Base-by-base conservation (phyloP, 1,284 basidiomycete genomes). In the Tylopilus sp. region DNA sequence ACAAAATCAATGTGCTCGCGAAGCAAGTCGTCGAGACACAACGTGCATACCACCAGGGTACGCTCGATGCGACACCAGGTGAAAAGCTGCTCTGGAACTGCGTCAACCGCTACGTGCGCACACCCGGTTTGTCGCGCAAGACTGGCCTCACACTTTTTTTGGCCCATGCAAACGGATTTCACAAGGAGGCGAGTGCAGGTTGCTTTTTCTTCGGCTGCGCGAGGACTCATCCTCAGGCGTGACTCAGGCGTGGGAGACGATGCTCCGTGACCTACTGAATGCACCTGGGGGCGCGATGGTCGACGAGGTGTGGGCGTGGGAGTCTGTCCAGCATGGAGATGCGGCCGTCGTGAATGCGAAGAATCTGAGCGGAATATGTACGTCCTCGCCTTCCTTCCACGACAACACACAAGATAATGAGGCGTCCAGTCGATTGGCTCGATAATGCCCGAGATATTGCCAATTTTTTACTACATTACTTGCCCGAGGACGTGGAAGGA, bases 251-350 rank as follows among this genome's bases (percentile, higher is more conserved):
- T 91, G 84, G 81, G 84, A 89, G 59, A 78, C 84, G 0, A 76
- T 75, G 4, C 53, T 92, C 0, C 65, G 68, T 0, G 57, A 71
- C 31, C 61, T 90, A 21, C 64, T 84, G 0, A 64, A 70, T 18
- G 71, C 68, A 1, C 60, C 71, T 57, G 19, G 49, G 46, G 38
- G 51, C 25, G 29, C 50, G 63, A 40, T 53, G 41, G 65, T 94
- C 15, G 81, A 87, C 57, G 90, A 94, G 61, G 74, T 92, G 13
- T 93, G 89, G 89, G 67, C 79, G 1, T 80, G 89, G 69, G 92
- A 94, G 55, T 77, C 84, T 35, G 74, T 83, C 3, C 82, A 90
- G 53, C 88, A 92, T 49, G 90, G 88, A 0, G 89, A 91, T 49
- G 77, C 86, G 13, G 81, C 75, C 1, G 65, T 86, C 18, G 51